phyloP scores from a whole-genome alignment of 73 alveolate genomes.

The Tetrahymena elliotti region DNA sequence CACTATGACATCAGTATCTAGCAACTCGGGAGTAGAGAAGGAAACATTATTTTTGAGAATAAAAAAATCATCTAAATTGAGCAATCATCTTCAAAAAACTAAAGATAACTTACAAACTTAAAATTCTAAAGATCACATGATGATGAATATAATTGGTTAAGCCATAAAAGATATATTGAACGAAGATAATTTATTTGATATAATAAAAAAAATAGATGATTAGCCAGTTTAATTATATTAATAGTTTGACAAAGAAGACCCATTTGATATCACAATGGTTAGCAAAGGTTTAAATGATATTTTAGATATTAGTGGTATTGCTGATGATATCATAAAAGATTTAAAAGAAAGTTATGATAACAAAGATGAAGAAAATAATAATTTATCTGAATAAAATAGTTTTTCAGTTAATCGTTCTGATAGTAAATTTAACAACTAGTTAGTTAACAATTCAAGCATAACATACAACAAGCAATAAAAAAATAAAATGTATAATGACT shows the following conservation, averaged over 20 bases:
- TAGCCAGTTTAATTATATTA: background rate
- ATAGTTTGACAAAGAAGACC: constrained; percentile 24
- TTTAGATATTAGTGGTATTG: background rate
- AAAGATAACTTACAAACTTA: background rate
- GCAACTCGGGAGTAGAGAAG: background rate
- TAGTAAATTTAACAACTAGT: background rate
- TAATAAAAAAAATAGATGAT: background rate
- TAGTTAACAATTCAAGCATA: background rate
- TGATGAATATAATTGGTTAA: background rate
- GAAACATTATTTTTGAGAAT: constrained; percentile 57
- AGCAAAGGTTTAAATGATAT: background rate
- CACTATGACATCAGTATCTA: background rate
- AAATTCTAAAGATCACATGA: background rate
- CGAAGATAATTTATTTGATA: background rate
- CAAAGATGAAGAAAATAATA: background rate
- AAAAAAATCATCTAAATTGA: constrained; percentile 44
- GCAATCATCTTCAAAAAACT: background rate
- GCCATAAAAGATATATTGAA: background rate
- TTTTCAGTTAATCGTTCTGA: background rate
- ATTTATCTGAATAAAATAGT: background rate
- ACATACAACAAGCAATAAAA: background rate
- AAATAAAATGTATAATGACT: constrained; percentile 18
- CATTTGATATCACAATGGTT: background rate
- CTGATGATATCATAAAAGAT: background rate
- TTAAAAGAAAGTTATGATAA: background rate